phyloP scores from a whole-genome alignment of 2,329 filamentous ascomycete species.

The Xylariaceae sp. region DNA sequence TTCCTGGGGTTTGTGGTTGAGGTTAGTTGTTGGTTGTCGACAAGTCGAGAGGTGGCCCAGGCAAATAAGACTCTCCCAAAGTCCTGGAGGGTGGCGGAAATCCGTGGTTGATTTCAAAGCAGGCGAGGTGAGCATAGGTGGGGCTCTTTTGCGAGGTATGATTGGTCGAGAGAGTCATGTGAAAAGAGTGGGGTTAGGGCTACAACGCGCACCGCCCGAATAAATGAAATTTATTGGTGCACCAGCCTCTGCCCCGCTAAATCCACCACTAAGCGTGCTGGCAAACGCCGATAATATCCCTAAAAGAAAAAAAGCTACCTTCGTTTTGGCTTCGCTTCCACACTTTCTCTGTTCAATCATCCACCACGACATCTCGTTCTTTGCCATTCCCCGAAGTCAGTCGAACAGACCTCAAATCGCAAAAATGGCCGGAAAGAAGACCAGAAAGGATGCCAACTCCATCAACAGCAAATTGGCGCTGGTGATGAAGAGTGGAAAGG shows the following conservation, averaged over 20 bases:
- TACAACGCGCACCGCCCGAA: constrained; percentile 16
- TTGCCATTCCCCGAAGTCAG: constrained; percentile 1
- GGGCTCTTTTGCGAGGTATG: constrained; percentile 10
- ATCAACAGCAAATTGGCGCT: constrained; percentile 41
- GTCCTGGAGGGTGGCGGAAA: constrained; percentile 26
- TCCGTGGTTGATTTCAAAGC: constrained; percentile 51
- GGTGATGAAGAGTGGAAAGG: constrained; percentile 46
- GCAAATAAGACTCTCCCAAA: constrained; percentile 31
- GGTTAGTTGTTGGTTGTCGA: constrained; percentile 31
- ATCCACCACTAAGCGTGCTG: background rate
- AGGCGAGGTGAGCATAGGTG: constrained; percentile 30
- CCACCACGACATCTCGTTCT: constrained; percentile 5
- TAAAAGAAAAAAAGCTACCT: constrained; percentile 3
- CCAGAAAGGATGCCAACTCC: constrained; percentile 82
- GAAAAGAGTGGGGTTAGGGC: constrained; percentile 37
- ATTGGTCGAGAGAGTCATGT: constrained; percentile 16
- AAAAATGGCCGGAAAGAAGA: constrained; percentile 66
- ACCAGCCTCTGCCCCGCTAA: background rate
- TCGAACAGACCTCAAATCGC: constrained; percentile 26
- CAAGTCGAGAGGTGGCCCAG: constrained; percentile 21
- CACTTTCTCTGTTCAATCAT: constrained; percentile 1
- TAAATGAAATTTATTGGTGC: constrained; percentile 15
- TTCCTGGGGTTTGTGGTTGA: constrained; percentile 33
- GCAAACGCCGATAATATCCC: too few species aligned
- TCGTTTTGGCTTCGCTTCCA: background rate